Conservation (phyloP, 495 filamentous ascomycete genomes). For the Tuber melanosporum region DNA sequence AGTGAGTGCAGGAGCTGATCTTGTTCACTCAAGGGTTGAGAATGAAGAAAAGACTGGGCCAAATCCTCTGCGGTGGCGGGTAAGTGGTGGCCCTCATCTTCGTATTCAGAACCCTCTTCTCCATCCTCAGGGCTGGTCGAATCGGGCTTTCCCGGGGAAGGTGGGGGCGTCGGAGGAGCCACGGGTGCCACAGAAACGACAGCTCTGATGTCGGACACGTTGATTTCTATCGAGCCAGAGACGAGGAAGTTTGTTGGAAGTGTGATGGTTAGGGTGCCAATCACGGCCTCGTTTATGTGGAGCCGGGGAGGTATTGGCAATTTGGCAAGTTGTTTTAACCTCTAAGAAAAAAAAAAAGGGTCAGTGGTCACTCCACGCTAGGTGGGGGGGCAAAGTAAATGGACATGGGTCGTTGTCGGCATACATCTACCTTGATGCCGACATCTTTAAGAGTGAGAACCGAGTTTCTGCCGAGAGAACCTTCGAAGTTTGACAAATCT, state of each 20-base stretch:
- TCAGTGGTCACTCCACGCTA: not conserved
- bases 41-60: slow-evolving; percentile 77
- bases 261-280: slow-evolving; percentile 39
- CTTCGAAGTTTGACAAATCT: slow-evolving; percentile 36
- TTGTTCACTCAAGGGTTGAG: slow-evolving; percentile 64
- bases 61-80: slow-evolving; percentile 75
- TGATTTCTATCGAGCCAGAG: slow-evolving; percentile 37
- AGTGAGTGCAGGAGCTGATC: slow-evolving; percentile 67
- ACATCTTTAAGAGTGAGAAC: slow-evolving; percentile 35
- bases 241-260: slow-evolving; percentile 38
- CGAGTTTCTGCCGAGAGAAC: slow-evolving; percentile 32
- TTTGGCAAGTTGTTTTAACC: slow-evolving; percentile 25
- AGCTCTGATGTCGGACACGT: slow-evolving; percentile 28
- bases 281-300: slow-evolving; percentile 32
- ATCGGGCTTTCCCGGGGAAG: not conserved
- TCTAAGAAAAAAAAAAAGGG: slow-evolving; percentile 13
- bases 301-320: slow-evolving; percentile 15
- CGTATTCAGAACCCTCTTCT: slow-evolving; percentile 26
- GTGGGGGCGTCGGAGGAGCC: slow-evolving; percentile 13
- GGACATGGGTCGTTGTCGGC: slow-evolving; percentile 1
- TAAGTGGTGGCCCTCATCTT: slow-evolving; percentile 43
- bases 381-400: not conserved
- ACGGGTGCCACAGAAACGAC: slow-evolving; percentile 23
- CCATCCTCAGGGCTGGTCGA: slow-evolving; percentile 8
- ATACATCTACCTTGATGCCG: slow-evolving; percentile 39